Conservation (phyloP, 331 rosid species). For the Pyracantha coccinea region DNA sequence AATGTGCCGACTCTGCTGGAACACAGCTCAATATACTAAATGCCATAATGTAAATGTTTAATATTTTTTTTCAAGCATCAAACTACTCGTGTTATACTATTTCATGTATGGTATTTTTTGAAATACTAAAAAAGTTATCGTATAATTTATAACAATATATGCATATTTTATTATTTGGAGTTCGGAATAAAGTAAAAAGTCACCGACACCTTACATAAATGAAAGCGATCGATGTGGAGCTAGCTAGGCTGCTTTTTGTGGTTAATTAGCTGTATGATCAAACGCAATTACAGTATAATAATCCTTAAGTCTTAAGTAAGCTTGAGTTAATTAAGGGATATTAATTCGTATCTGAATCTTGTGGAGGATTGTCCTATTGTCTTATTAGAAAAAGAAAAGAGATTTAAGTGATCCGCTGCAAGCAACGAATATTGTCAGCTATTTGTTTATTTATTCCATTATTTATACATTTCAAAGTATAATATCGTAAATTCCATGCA, state of each 20-base stretch:
- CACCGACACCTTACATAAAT: constrained; percentile 32
- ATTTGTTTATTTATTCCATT: not conserved
- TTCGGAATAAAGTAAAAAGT: constrained; percentile 85
- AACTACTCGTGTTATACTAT: too few species aligned
- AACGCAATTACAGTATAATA: not conserved
- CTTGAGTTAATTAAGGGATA: not conserved
- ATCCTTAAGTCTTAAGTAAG: not conserved
- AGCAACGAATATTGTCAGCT: constrained; percentile 44
- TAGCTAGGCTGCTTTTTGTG: too few species aligned
- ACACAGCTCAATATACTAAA: too few species aligned
- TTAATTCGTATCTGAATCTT: constrained; percentile 12
- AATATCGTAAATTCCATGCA: constrained; percentile 11
- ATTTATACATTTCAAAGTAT: too few species aligned
- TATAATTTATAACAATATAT: too few species aligned
- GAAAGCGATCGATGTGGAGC: too few species aligned
- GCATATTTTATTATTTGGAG: constrained; percentile 10
- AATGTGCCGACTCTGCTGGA: too few species aligned
- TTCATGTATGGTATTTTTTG: too few species aligned
- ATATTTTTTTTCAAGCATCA: too few species aligned
- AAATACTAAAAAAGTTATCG: too few species aligned
- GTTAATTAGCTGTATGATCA: not conserved
- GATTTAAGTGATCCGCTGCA: not conserved
- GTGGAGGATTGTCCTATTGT: constrained; percentile 49
- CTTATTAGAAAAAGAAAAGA: constrained; percentile 32
- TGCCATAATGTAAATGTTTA: too few species aligned